A percentile compares a stretch with the other conserved stretches of the same genome.
Evolutionary conservation across 495 filamentous ascomycete genomes (phyloP).

Genomic region (Sporormia fimetaria): DNA sequence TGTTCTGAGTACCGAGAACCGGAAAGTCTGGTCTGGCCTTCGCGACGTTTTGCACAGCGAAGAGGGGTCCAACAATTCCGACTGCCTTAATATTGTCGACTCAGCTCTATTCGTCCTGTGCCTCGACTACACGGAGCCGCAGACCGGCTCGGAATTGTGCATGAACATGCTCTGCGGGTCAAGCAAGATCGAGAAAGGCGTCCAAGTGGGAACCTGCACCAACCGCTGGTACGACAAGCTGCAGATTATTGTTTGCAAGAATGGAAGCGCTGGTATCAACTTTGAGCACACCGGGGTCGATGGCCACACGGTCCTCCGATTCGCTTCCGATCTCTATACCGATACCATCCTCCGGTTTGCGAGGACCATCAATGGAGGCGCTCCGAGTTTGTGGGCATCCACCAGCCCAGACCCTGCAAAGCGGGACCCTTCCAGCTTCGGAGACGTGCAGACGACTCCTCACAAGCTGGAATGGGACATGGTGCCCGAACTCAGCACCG

Average conservation of each 20-base stretch:
- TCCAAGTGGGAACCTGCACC: slow-evolving; percentile 94
- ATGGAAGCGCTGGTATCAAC: slow-evolving; percentile 95
- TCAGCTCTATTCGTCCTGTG: slow-evolving; percentile 87
- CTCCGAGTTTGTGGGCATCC: slow-evolving; percentile 84
- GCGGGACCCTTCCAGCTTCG: slow-evolving; percentile 85
- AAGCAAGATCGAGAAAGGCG: slow-evolving; percentile 78
- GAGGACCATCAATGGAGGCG: slow-evolving; percentile 88
- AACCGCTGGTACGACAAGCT: slow-evolving; percentile 99
- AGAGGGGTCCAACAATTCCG: slow-evolving; percentile 80
- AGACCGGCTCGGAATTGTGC: slow-evolving; percentile 66
- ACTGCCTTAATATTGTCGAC: slow-evolving; percentile 88
- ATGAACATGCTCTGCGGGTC: slow-evolving; percentile 98
- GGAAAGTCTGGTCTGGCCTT: slow-evolving; percentile 87
- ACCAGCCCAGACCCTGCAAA: slow-evolving; percentile 85
- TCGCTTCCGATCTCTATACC: slow-evolving; percentile 92
- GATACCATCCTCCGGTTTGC: slow-evolving; percentile 97
- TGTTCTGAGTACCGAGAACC: slow-evolving; percentile 90
- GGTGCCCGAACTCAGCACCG: slow-evolving; percentile 81
- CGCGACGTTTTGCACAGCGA: slow-evolving; percentile 83
- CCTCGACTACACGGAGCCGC: slow-evolving; percentile 81
- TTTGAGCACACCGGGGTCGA: slow-evolving; percentile 98
- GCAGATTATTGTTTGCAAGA: slow-evolving; percentile 98
- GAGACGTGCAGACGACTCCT: slow-evolving; percentile 86
- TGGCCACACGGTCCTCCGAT: slow-evolving; percentile 90
- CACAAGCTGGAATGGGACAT: slow-evolving; percentile 98